A percentile compares a stretch with the other conserved stretches of the same genome.
phyloP scores from a whole-genome alignment of 163 green algal species.

The Trebouxia gelatinosa region DNA sequence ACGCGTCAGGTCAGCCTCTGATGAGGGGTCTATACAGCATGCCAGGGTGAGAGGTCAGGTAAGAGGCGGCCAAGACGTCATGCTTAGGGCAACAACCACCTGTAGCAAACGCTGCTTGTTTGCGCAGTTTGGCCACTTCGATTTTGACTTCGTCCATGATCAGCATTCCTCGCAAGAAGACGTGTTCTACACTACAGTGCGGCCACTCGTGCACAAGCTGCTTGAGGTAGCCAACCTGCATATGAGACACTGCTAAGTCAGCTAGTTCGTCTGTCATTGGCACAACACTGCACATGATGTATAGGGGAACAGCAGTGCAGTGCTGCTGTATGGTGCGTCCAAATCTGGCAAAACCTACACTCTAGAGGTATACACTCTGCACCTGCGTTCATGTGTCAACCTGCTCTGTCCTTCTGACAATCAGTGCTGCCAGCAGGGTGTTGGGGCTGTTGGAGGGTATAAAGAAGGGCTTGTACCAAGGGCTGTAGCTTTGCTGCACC shows the following conservation, averaged over 20 bases:
- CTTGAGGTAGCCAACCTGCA: constrained; percentile 13
- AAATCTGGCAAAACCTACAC: constrained; percentile 47
- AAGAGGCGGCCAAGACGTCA: too few relatives aligned
- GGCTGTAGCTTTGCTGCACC: constrained; percentile 30
- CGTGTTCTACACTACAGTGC: constrained; percentile 15
- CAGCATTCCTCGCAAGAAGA: constrained; percentile 13
- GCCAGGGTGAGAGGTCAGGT: constrained; percentile 7
- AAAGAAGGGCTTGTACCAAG: constrained; percentile 42
- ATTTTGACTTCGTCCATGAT: constrained; percentile 25
- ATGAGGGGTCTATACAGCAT: background rate
- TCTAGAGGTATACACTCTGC: constrained; percentile 38
- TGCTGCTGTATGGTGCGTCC: constrained; percentile 45
- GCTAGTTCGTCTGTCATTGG: too few relatives aligned
- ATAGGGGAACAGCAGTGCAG: constrained; percentile 27
- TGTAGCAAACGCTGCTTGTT: background rate
- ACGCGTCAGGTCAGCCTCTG: background rate
- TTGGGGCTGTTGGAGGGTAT: constrained; percentile 28
- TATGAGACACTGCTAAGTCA: too few relatives aligned
- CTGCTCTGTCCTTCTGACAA: background rate
- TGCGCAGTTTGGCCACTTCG: constrained; percentile 27
- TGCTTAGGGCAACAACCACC: background rate
- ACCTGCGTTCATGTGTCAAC: background rate
- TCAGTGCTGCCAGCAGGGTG: constrained; percentile 40
- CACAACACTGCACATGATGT: too few relatives aligned
- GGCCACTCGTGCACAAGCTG: constrained; percentile 28